These are phyloP conservation scores for Coniochaeta sp. DNA, from an alignment of 2,329 filamentous ascomycete species.

Conservation along the genomic window DNA sequence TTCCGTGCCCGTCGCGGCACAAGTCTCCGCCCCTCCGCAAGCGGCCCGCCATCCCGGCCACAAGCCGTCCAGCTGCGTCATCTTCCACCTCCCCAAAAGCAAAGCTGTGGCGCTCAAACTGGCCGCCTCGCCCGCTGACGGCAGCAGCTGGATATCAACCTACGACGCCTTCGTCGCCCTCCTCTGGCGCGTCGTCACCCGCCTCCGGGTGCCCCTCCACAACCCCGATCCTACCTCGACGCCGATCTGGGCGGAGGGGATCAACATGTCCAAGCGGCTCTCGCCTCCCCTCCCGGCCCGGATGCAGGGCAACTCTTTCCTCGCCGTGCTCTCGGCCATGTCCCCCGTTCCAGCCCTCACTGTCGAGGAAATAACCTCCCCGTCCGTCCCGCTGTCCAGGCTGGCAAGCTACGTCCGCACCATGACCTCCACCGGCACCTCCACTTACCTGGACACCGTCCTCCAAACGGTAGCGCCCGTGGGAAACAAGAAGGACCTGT, in stretches of 20 bases:
- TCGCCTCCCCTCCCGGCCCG: conserved; percentile 23
- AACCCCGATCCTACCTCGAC: conserved; percentile 19
- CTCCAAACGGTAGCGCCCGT: conserved; percentile 24
- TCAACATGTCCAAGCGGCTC: conserved; percentile 31
- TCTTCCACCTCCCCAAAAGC: conserved; percentile 37
- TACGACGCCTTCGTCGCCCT: conserved; percentile 37
- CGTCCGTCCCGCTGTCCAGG: conserved; percentile 23
- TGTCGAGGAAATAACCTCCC: conserved; percentile 21
- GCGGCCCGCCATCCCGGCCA: conserved; percentile 22
- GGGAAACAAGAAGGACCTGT: conserved; percentile 27
- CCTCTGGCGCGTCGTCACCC: conserved; percentile 31
- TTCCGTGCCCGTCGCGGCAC: conserved; percentile 17
- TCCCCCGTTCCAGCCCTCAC: conserved; percentile 21
- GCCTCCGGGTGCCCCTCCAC: conserved; percentile 25
- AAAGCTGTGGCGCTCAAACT: conserved; percentile 32
- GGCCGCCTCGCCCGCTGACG: conserved; percentile 21
- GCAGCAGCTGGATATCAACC: conserved; percentile 34
- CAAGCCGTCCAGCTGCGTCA: conserved; percentile 16
- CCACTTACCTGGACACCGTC: conserved; percentile 20
- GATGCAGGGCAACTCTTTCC: conserved; percentile 29
- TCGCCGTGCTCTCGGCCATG: conserved; percentile 17
- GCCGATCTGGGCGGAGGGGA: conserved; percentile 26
- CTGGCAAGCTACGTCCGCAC: conserved; percentile 28
- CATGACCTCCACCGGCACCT: conserved; percentile 26
- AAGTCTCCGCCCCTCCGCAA: conserved; percentile 22